Base-by-base conservation (phyloP, 78 protist genomes). In the Cavenderia fasciculata region DNA sequence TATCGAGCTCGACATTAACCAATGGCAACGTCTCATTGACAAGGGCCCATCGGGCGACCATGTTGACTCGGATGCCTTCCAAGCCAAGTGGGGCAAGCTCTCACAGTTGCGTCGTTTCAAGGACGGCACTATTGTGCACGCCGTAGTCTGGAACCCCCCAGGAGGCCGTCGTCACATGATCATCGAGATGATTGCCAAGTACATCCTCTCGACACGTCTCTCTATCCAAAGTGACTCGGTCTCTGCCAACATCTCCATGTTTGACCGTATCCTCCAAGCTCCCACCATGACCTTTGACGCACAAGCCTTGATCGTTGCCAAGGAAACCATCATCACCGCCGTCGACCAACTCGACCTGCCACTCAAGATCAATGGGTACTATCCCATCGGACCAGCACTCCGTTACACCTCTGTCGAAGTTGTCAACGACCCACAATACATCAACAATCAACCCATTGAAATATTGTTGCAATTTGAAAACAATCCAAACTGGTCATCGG, bases 1-100 rank as follows among this genome's bases (percentile, higher is more conserved):
- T 7, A 34, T 82, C 8, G 59, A 52, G n/a, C 41, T 82, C 7
- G 38, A 82, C 44, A 51, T 69, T 21, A 71, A 52, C 2, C 40
- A 82, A 59, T 82, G 90, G 90, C 61, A 68, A 23, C 41, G 71
- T 56, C 65, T 68, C 2, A 68, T 82, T 31, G 90, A 82, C 44
- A 40, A 68, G 63, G 90, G 90, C 33, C 90, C 90, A 54, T 66
- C 90, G 12, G 90, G 79, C 31, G 90, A 82, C 51, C 90, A 82
- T 47, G 57, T 44, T 7, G 73, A 68, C 40, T 66, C 90, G 0
- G 33, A 49, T 2, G 59, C 41, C 34, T 87, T 87, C 74, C 61
- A 54, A 19, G 49, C 73, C 10, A 63, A 65, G 19, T 87, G 93
- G 93, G 93, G 93, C 44, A n/a, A 40, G 54, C 73, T 63, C 44